A percentile compares a stretch with the other conserved stretches of the same genome.
These are phyloP conservation scores for Crassisporium funariophilum DNA, from an alignment of 768 basidiomycete species.

Conservation along the genomic window DNA sequence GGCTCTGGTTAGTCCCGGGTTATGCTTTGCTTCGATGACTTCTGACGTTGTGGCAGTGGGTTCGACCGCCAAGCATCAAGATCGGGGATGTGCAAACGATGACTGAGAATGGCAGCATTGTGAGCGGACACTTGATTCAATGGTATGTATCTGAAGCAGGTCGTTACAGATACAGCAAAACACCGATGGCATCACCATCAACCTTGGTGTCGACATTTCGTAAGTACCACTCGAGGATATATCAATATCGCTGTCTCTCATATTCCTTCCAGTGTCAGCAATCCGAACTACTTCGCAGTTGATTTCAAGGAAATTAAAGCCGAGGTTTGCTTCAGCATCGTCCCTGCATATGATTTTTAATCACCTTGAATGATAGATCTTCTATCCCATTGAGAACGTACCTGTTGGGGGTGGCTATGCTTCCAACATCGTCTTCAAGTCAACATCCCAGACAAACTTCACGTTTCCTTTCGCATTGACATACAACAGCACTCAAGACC, in stretches of 20 bases:
- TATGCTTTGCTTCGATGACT: background rate
- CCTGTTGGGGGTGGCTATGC: conserved; percentile 64
- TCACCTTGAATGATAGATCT: conserved; percentile 54
- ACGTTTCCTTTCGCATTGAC: conserved; percentile 74
- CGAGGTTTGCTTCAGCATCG: conserved; percentile 38
- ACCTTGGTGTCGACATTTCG: conserved; percentile 69
- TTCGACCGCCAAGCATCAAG: conserved; percentile 68
- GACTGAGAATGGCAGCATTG: conserved; percentile 44
- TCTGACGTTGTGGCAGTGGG: conserved; percentile 53
- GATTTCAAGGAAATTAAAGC: conserved; percentile 65
- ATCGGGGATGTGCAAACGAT: conserved; percentile 52
- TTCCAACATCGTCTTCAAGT: conserved; percentile 46
- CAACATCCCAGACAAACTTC: conserved; percentile 62
- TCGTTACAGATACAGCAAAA: conserved; percentile 38
- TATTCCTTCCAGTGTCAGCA: conserved; percentile 55
- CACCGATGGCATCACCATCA: conserved; percentile 50
- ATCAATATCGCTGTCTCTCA: conserved; percentile 10
- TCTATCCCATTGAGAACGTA: conserved; percentile 76
- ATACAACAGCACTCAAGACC: conserved; percentile 59
- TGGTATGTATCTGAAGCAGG: background rate
- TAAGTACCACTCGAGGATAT: conserved; percentile 45
- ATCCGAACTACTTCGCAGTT: conserved; percentile 81
- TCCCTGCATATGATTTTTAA: background rate
- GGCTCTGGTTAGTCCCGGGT: conserved; percentile 54
- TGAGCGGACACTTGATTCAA: conserved; percentile 27